Percentiles rank a stretch among this genome's conserved stretches.
These are phyloP conservation scores for Tetracentron sinense DNA, from an alignment of 164 flowering plant species.

Conservation along the genomic window DNA sequence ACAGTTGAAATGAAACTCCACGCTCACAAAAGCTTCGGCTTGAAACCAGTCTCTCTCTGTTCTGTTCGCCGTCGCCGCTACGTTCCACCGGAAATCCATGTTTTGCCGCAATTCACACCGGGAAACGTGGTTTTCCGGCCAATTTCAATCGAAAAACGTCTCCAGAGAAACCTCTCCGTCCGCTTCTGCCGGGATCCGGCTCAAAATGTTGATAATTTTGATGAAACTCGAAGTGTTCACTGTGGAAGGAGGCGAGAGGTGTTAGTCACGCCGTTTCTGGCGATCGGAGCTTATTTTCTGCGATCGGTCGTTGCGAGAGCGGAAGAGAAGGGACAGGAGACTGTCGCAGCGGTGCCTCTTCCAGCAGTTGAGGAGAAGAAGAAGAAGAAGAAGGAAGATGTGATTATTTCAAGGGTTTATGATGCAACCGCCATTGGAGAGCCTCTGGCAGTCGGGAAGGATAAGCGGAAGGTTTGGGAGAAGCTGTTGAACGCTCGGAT, in stretches of 20 bases:
- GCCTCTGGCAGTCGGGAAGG: slow-evolving; percentile 89
- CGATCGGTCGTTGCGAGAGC: slow-evolving; percentile 52
- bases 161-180: slow-evolving; percentile 6
- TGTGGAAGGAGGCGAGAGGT: slow-evolving; percentile 39
- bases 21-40: slow-evolving; percentile 7
- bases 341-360: slow-evolving; percentile 5
- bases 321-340: slow-evolving; percentile 41
- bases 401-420: slow-evolving; percentile 67
- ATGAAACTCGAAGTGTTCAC: not conserved
- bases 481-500: slow-evolving; percentile 79
- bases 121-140: slow-evolving; percentile 8
- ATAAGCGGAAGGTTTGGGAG: slow-evolving; percentile 86
- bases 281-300: slow-evolving; percentile 43
- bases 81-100: not conserved
- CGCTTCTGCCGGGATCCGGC: slow-evolving; percentile 11
- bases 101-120: not conserved
- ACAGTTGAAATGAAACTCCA: slow-evolving; percentile 30
- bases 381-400: slow-evolving; percentile 40
- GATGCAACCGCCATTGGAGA: slow-evolving; percentile 93
- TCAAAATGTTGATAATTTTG: slow-evolving; percentile 9
- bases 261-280: slow-evolving; percentile 53
- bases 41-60: not conserved
- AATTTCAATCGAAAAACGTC: slow-evolving; percentile 1
- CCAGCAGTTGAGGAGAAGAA: slow-evolving; percentile 15
- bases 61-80: slow-evolving; percentile 6